Percentiles rank a stretch among this genome's conserved stretches.
phyloP scores from a whole-genome alignment of 2,329 filamentous ascomycete genomes.

The Knufia petricola region DNA sequence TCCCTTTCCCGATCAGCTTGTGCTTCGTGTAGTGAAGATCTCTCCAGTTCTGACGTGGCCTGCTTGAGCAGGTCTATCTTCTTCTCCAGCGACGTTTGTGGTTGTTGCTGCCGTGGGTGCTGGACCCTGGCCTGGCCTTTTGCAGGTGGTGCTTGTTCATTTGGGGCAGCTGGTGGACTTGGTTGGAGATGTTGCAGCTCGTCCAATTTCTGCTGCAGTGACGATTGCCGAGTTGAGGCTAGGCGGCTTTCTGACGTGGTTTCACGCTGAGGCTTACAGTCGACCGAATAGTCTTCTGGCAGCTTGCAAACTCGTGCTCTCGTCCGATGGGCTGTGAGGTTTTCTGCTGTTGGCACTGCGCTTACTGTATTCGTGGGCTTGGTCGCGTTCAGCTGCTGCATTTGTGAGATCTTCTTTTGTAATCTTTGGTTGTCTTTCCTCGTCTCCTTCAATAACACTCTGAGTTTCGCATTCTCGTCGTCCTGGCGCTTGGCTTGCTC shows the following conservation, averaged over 20 bases:
- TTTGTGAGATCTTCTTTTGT: neutral
- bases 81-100: neutral
- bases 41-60: neutral
- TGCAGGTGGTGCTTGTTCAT: neutral
- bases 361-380: neutral
- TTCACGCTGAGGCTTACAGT: neutral
- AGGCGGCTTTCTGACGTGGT: neutral
- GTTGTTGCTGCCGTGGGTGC: neutral
- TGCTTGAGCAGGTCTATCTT: neutral
- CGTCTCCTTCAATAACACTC: constrained; percentile 13
- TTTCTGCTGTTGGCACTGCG: too few relatives aligned
- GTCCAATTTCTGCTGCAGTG: neutral
- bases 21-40: neutral
- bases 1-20: neutral
- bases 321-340: too few relatives aligned
- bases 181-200: too few relatives aligned
- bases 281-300: neutral
- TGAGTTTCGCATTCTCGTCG: constrained; percentile 17
- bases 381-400: neutral
- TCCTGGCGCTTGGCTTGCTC: constrained; percentile 19
- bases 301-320: too few relatives aligned
- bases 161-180: too few relatives aligned
- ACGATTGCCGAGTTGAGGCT: neutral
- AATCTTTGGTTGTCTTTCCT: constrained; percentile 9
- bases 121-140: constrained; percentile 9